Percentiles rank a stretch among this genome's conserved stretches.
Conservation (phyloP, 805 yeast genomes). For the Candida succiphila region DNA sequence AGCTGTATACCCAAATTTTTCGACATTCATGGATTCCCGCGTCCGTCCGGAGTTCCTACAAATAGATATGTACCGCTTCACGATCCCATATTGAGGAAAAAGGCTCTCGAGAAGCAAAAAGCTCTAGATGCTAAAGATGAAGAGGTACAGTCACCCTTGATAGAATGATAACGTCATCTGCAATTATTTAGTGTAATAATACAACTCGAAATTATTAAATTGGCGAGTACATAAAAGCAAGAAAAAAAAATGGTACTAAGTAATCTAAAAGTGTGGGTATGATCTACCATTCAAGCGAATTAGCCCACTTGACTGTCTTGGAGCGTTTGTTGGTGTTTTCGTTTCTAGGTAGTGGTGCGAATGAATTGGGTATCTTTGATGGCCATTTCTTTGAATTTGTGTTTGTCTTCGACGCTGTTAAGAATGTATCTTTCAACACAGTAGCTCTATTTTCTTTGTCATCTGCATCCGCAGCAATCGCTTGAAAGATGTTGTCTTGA, state of each 20-base stretch:
- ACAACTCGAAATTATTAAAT: too few relatives aligned
- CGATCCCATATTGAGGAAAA: constrained; percentile 7
- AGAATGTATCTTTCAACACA: too few relatives aligned
- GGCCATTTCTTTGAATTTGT: too few relatives aligned
- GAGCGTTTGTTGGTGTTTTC: constrained; percentile 4
- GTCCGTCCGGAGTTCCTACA: constrained; percentile 19
- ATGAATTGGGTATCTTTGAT: too few relatives aligned
- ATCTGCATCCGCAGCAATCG: constrained; percentile 8
- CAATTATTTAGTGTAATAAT: too few relatives aligned
- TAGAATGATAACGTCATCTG: too few relatives aligned
- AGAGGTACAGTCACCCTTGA: background rate
- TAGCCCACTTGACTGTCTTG: constrained; percentile 22
- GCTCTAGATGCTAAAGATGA: background rate
- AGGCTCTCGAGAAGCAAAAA: constrained; percentile 4
- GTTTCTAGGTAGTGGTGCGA: too few relatives aligned
- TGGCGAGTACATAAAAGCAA: too few relatives aligned
- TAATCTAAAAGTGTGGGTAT: too few relatives aligned
- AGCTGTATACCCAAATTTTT: constrained; percentile 62
- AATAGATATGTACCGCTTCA: constrained; percentile 18
- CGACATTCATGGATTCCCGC: constrained; percentile 22
- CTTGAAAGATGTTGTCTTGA: too few relatives aligned
- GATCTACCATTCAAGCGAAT: constrained; percentile 19
- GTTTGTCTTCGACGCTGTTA: too few relatives aligned
- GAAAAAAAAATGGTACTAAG: too few relatives aligned
- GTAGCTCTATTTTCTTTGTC: constrained; percentile 16